Conservation (phyloP, 352 stramenopile genomes). For the Phytopythium vexans region DNA sequence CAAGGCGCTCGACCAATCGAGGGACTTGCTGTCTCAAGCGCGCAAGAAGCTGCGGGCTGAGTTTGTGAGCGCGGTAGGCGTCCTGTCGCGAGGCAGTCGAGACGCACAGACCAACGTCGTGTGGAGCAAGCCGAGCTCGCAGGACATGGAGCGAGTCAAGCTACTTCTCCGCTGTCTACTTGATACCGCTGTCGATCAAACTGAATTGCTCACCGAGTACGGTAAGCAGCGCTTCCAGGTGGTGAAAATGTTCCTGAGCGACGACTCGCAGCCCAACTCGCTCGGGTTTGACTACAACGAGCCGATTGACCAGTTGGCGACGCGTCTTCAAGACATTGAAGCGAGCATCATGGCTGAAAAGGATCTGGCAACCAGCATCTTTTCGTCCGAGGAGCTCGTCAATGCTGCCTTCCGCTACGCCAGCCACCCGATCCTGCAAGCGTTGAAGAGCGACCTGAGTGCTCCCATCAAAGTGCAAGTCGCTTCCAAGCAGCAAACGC, state of each 20-base stretch:
- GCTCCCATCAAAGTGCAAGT: neutral
- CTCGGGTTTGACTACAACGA: constrained; percentile 35
- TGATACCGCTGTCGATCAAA: constrained; percentile 45
- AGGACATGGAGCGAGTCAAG: constrained; percentile 46
- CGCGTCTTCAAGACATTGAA: constrained; percentile 45
- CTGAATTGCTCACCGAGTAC: constrained; percentile 59
- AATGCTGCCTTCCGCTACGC: constrained; percentile 62
- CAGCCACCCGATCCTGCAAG: constrained; percentile 47
- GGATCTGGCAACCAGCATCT: constrained; percentile 40
- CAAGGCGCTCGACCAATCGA: constrained; percentile 67
- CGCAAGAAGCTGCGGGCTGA: constrained; percentile 63
- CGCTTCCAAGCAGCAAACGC: constrained; percentile 20
- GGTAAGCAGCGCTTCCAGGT: constrained; percentile 66
- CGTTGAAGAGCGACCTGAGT: constrained; percentile 43
- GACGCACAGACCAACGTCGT: constrained; percentile 14
- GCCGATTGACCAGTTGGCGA: constrained; percentile 29
- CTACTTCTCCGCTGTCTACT: constrained; percentile 66
- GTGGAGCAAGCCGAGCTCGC: constrained; percentile 47
- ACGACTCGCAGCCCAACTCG: constrained; percentile 21
- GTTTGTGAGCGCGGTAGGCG: constrained; percentile 65
- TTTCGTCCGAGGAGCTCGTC: constrained; percentile 56
- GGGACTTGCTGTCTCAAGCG: constrained; percentile 55
- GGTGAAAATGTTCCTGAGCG: constrained; percentile 46
- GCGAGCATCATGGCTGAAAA: constrained; percentile 60
- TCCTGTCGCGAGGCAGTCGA: constrained; percentile 49